Base-by-base conservation (phyloP, 345 rosid species). In the Salix koriyanagi region DNA sequence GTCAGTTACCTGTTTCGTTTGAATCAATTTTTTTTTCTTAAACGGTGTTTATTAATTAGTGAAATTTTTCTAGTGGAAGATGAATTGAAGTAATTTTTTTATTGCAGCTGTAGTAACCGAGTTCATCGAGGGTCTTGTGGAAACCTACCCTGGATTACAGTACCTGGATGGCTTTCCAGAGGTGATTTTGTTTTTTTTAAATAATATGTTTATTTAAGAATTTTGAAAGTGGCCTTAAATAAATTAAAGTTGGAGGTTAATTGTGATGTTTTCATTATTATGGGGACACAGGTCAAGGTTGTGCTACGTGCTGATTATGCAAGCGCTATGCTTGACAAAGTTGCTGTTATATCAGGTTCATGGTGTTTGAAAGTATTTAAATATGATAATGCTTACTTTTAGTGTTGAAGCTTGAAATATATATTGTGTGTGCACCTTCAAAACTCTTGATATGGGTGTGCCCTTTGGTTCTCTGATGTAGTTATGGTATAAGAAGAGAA, bases 121-220 rank as follows among this genome's bases (percentile, higher is more conserved):
- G 84, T 91, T 85, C 85, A 91, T 96, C 60, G 99, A 96, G 79
- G 99, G 99, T 41, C 93, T 96, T 68, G 93, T 88, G 1, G 99
- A 96, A 81, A 91, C 97, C 66, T 96, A 89, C 82, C 92, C 94
- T 21, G 94, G 91, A 73, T 86, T 96, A 68, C 98, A 93, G 84
- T 87, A 90, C 77, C 84, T 96, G 81, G 99, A 91, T 77, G 99
- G 99, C 21, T 91, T 96, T 71, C 99, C 99, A 19, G 91, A 93
- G 98, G 96, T 91, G 69, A 76, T 81, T 69, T 41, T 19, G 34
- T 32, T 54, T 75, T 37, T 37, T 56, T 41, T 28, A 26, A 18
- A n/a, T 15, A 4, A 50, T 70, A 16, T 44, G 4, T n/a, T n/a
- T 61, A 32, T 6, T 42, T 71, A 42, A n/a, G 5, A 68, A 73